Evolutionary conservation across 306 rosid genomes (phyloP).

Genomic region (Quercus wislizeni): DNA sequence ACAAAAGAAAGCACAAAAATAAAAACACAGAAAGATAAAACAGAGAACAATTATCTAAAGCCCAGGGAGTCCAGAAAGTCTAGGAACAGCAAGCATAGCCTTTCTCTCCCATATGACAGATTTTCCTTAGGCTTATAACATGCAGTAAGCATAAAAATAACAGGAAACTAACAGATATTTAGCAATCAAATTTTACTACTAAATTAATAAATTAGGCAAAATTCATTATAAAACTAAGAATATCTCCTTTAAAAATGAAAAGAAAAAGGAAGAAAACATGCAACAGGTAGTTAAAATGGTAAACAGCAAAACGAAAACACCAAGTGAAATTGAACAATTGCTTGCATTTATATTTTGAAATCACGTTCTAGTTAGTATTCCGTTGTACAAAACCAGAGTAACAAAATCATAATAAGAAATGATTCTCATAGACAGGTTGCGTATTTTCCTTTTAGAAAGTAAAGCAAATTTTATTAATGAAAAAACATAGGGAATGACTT

Average conservation of each 20-base stretch:
- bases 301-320: not conserved
- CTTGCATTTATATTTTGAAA: not conserved
- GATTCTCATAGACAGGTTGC: not conserved
- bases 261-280: not conserved
- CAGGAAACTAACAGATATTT: not conserved
- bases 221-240: not conserved
- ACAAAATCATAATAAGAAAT: not conserved
- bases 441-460: not conserved
- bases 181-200: not conserved
- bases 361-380: not conserved
- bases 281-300: not conserved
- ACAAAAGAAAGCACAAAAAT: too few species aligned
- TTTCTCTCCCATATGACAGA: too few species aligned
- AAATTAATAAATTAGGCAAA: not conserved
- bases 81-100: too few species aligned
- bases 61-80: too few species aligned
- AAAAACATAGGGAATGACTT: not conserved
- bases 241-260: not conserved
- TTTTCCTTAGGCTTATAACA: not conserved
- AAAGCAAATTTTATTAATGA: not conserved
- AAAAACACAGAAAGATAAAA: too few species aligned
- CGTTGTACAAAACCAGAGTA: too few species aligned
- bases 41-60: too few species aligned
- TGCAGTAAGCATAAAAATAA: not conserved
- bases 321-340: not conserved